Evolutionary conservation across 1,284 basidiomycete species (phyloP).

Genomic region (Neonothopanus nambi): DNA sequence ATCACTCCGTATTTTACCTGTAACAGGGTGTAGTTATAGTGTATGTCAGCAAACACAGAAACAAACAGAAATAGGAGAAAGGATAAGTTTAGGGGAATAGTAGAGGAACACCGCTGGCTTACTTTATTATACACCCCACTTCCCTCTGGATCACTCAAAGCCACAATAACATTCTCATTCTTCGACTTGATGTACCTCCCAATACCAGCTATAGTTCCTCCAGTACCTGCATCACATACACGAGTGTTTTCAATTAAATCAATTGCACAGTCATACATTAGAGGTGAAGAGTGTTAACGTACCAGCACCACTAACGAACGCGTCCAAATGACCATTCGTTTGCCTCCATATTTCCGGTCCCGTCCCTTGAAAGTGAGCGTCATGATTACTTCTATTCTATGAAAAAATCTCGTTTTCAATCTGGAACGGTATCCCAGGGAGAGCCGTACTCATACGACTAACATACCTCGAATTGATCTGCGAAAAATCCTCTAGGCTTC

Average conservation of each 20-base stretch:
- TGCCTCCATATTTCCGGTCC: conserved; percentile 97
- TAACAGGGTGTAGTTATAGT: too few species aligned
- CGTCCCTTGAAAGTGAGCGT: conserved; percentile 88
- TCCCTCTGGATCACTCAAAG: conserved; percentile 91
- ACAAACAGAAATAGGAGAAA: conserved; percentile 3
- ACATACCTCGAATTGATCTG: conserved; percentile 89
- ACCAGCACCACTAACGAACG: conserved; percentile 95
- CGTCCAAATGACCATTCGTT: conserved; percentile 80
- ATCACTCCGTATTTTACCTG: conserved; percentile 91
- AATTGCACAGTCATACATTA: conserved; percentile 7
- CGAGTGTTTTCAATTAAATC: too few species aligned
- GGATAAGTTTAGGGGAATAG: background rate
- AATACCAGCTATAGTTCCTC: conserved; percentile 90
- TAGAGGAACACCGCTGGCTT: background rate
- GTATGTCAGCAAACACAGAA: too few species aligned
- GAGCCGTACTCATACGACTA: background rate
- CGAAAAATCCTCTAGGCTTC: conserved; percentile 79
- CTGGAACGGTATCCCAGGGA: background rate
- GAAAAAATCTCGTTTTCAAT: conserved; percentile 1
- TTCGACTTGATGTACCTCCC: conserved; percentile 79
- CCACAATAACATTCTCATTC: conserved; percentile 65
- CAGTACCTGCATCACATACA: conserved; percentile 62
- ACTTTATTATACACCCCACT: conserved; percentile 96
- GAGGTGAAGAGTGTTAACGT: conserved; percentile 17
- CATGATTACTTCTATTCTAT: conserved; percentile 87